phyloP scores from a whole-genome alignment of 495 filamentous ascomycete genomes.

The Staphylotrichum longicolle region DNA sequence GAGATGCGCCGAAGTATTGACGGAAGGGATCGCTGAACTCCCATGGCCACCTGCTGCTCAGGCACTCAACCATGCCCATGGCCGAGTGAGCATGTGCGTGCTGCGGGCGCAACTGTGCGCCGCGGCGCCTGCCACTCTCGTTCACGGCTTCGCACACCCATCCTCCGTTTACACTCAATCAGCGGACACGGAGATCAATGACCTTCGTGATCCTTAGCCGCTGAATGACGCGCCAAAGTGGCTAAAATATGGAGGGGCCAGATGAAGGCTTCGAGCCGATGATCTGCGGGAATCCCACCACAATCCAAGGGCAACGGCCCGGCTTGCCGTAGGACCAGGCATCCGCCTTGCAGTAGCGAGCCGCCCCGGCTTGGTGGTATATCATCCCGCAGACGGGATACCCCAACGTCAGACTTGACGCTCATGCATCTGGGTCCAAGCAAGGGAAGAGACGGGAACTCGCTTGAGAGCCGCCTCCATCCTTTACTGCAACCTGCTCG shows the following conservation, averaged over 20 bases:
- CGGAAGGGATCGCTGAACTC: slow-evolving; percentile 10
- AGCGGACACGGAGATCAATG: background rate
- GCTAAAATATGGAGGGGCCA: slow-evolving; percentile 25
- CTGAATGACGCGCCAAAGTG: slow-evolving; percentile 14
- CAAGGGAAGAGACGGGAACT: slow-evolving; percentile 27
- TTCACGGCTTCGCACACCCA: no score
- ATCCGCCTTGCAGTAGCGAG: slow-evolving; percentile 27
- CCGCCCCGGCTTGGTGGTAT: slow-evolving; percentile 19
- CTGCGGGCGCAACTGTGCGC: no score
- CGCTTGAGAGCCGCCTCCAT: slow-evolving; percentile 35
- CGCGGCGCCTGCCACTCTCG: no score
- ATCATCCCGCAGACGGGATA: background rate
- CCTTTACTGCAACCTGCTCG: slow-evolving; percentile 31
- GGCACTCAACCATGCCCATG: no score
- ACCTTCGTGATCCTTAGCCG: background rate
- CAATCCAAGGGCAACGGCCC: slow-evolving; percentile 30
- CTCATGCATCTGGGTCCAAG: slow-evolving; percentile 14
- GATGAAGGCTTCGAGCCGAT: slow-evolving; percentile 5
- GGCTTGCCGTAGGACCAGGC: slow-evolving; percentile 29
- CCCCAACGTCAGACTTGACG: background rate
- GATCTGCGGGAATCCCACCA: slow-evolving; percentile 28
- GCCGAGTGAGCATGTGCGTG: no score
- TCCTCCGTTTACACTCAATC: background rate
- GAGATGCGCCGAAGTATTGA: background rate
- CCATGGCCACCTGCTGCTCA: background rate